A percentile compares a stretch with the other conserved stretches of the same genome.
Evolutionary conservation across 140 eudicot species (phyloP).

Genomic region (Senecio squalidus): DNA sequence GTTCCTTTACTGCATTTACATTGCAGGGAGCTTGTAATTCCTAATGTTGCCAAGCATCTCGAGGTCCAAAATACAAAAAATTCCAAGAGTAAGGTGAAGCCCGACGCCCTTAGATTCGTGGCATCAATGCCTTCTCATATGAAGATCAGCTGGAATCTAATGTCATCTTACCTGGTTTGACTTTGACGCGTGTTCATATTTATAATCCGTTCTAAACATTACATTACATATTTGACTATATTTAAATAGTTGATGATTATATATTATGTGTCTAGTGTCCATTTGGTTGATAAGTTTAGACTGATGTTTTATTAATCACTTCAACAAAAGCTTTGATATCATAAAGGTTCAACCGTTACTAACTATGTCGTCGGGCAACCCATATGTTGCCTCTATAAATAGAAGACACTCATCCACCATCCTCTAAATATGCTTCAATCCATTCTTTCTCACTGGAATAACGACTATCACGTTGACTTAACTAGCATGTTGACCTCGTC

Average conservation of each 20-base stretch:
- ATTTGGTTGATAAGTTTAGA: too few relatives aligned
- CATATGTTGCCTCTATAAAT: too few relatives aligned
- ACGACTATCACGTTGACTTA: too few relatives aligned
- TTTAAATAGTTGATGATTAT: not conserved
- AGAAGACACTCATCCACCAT: too few relatives aligned
- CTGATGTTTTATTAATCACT: too few relatives aligned
- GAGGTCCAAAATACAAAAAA: constrained; percentile 20
- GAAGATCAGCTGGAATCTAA: constrained; percentile 96
- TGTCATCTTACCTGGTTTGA: constrained; percentile 77
- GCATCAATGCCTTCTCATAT: constrained; percentile 91
- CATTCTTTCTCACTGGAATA: too few relatives aligned
- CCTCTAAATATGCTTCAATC: too few relatives aligned
- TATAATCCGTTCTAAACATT: not conserved
- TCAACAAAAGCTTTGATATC: too few relatives aligned
- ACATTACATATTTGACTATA: not conserved
- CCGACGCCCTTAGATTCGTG: constrained; percentile 71
- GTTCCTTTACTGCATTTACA: constrained; percentile 84
- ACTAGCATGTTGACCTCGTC: too few relatives aligned
- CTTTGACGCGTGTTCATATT: not conserved
- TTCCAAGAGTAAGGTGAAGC: constrained; percentile 21
- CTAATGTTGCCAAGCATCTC: constrained; percentile 61
- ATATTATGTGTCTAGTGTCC: too few relatives aligned
- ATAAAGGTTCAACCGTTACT: too few relatives aligned
- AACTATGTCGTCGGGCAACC: too few relatives aligned
- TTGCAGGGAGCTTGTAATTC: constrained; percentile 80